phyloP scores from a whole-genome alignment of 2,329 filamentous ascomycete genomes.

The Hymenoscyphus albidus region DNA sequence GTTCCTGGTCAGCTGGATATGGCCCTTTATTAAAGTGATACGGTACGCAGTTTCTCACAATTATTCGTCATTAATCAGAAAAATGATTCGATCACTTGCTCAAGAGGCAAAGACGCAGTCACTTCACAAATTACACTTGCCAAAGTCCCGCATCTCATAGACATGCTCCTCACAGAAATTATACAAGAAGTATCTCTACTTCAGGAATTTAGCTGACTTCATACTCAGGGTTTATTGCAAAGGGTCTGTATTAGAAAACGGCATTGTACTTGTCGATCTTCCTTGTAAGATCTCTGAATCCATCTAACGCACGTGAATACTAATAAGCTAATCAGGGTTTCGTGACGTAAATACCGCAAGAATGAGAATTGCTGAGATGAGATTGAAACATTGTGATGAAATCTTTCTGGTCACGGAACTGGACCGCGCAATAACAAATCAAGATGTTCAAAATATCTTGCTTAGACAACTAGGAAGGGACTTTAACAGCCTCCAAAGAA shows the following conservation, averaged over 20 bases:
- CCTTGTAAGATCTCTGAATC: constrained; percentile 10
- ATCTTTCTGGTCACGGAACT: constrained; percentile 19
- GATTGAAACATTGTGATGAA: constrained; percentile 19
- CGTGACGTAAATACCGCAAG: constrained; percentile 18
- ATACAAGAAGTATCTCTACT: too few relatives aligned
- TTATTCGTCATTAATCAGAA: background rate
- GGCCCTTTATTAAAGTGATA: constrained; percentile 20
- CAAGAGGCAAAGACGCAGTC: too few relatives aligned
- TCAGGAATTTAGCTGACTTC: background rate
- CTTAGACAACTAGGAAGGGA: constrained; percentile 14
- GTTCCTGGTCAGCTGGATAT: constrained; percentile 12
- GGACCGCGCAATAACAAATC: constrained; percentile 14
- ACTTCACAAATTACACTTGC: too few relatives aligned
- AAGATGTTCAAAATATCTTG: constrained; percentile 12
- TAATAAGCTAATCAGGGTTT: constrained; percentile 15
- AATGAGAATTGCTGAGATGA: constrained; percentile 15
- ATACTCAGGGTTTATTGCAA: constrained; percentile 14
- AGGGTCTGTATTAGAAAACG: constrained; percentile 13
- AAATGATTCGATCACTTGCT: too few relatives aligned
- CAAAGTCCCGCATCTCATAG: too few relatives aligned
- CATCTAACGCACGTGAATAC: background rate
- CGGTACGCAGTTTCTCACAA: constrained; percentile 10
- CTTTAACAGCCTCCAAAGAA: constrained; percentile 15
- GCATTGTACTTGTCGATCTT: constrained; percentile 19
- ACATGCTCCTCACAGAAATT: too few relatives aligned